A percentile compares a stretch with the other conserved stretches of the same genome.
These are phyloP conservation scores for Neofusicoccum kwambonambiense DNA, from an alignment of 2,329 filamentous ascomycete species.

Conservation along the genomic window DNA sequence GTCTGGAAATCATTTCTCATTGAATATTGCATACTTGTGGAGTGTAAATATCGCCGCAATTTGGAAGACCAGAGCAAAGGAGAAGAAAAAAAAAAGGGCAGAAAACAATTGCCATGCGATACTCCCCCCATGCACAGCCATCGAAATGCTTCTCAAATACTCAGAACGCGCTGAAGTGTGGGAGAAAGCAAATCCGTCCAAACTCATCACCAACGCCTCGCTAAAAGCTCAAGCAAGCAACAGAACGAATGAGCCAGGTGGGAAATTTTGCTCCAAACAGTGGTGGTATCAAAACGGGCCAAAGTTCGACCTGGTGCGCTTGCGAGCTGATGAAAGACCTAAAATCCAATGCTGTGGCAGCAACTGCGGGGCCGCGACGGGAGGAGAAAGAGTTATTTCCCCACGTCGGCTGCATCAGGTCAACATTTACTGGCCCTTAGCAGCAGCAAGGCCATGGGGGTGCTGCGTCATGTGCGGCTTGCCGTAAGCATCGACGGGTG, in stretches of 20 bases:
- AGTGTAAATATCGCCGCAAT: background rate
- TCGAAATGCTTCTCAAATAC: background rate
- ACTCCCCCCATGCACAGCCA: background rate
- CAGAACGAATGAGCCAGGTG: conserved; percentile 10
- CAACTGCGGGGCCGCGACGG: background rate
- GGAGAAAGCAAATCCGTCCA: background rate
- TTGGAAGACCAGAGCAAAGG: background rate
- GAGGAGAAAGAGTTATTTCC: background rate
- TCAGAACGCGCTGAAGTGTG: background rate
- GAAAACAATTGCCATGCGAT: background rate
- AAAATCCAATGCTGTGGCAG: background rate
- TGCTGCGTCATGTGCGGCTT: conserved; percentile 31
- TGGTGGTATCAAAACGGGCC: background rate
- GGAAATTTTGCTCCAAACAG: conserved; percentile 4
- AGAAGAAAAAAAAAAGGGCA: background rate
- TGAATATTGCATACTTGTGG: background rate
- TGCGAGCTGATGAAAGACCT: background rate
- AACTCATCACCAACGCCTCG: conserved; percentile 6
- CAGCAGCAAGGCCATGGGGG: conserved; percentile 37
- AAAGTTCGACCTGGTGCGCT: conserved; percentile 1
- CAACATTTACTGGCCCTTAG: conserved; percentile 30
- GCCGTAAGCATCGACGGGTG: conserved; percentile 51
- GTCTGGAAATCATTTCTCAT: background rate
- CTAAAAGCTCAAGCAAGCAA: conserved; percentile 16
- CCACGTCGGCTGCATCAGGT: background rate